phyloP scores from a whole-genome alignment of 257 asterid genomes.

The Nicotiana sylvestris region DNA sequence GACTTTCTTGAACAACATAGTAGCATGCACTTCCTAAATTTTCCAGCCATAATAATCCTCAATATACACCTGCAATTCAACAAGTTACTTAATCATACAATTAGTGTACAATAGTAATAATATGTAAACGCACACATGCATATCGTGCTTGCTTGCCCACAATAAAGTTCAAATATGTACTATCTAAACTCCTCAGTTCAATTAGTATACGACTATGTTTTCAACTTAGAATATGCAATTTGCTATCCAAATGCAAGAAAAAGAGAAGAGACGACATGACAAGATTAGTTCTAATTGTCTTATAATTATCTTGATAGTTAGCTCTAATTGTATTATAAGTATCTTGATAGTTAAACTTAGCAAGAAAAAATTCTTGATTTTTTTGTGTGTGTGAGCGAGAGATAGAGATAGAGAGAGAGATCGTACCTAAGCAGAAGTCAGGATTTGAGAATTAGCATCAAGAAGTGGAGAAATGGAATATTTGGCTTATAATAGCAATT shows the following conservation, averaged over 20 bases:
- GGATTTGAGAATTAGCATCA: not conserved
- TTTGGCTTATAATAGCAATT: not conserved
- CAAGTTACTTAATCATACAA: not conserved
- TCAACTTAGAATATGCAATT: not conserved
- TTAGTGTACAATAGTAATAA: not conserved
- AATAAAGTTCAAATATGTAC: not conserved
- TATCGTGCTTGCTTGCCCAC: not conserved
- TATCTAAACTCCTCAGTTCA: not conserved
- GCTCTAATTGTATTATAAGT: no score
- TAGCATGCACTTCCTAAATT: constrained; percentile 56
- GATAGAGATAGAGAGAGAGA: not conserved
- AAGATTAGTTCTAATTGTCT: not conserved
- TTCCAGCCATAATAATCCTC: constrained; percentile 47
- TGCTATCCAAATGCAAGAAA: not conserved
- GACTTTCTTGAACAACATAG: constrained; percentile 54
- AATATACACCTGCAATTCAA: constrained; percentile 19
- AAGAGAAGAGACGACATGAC: not conserved
- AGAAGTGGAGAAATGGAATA: not conserved
- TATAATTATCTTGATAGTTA: no score
- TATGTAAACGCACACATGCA: not conserved
- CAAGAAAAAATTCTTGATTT: no score
- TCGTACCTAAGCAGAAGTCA: not conserved
- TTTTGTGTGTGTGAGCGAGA: not conserved
- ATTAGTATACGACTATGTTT: not conserved
- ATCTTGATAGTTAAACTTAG: no score